phyloP scores from a whole-genome alignment of 768 basidiomycete species.

The Tylopilus rubrobrunneus region DNA sequence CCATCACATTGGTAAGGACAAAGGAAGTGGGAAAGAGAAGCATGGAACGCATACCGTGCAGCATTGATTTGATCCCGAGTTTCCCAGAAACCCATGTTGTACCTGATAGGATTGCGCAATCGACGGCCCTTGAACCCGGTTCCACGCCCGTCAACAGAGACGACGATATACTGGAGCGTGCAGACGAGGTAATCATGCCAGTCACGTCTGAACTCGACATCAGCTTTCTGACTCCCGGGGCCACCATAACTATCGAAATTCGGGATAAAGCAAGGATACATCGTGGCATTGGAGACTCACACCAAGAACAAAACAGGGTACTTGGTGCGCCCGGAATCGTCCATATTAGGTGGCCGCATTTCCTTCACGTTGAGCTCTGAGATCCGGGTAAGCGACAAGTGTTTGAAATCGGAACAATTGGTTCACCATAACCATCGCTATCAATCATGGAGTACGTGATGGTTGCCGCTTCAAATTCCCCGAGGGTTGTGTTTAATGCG shows the following conservation, averaged over 20 bases:
- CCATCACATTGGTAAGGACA: background rate
- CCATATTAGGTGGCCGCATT: slow-evolving; percentile 88
- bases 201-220: slow-evolving; percentile 61
- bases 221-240: slow-evolving; percentile 77
- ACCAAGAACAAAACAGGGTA: slow-evolving; percentile 93
- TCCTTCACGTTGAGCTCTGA: slow-evolving; percentile 88
- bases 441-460: slow-evolving; percentile 67
- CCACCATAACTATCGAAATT: slow-evolving; percentile 72
- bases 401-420: slow-evolving; percentile 13
- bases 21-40: slow-evolving; percentile 4
- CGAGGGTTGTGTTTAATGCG: slow-evolving; percentile 56
- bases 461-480: slow-evolving; percentile 68
- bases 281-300: slow-evolving; percentile 33
- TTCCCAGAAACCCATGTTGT: slow-evolving; percentile 87
- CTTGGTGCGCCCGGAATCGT: slow-evolving; percentile 90
- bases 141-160: slow-evolving; percentile 88
- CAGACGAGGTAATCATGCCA: slow-evolving; percentile 89
- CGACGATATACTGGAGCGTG: slow-evolving; percentile 77
- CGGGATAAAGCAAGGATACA: background rate
- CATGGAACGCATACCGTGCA: slow-evolving; percentile 56
- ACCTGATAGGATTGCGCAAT: slow-evolving; percentile 83
- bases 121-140: slow-evolving; percentile 88
- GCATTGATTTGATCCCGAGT: slow-evolving; percentile 86
- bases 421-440: slow-evolving; percentile 74
- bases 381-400: slow-evolving; percentile 18